Conservation (phyloP, 108 stramenopile genomes). For the Pseudonitzschia multistriata region DNA sequence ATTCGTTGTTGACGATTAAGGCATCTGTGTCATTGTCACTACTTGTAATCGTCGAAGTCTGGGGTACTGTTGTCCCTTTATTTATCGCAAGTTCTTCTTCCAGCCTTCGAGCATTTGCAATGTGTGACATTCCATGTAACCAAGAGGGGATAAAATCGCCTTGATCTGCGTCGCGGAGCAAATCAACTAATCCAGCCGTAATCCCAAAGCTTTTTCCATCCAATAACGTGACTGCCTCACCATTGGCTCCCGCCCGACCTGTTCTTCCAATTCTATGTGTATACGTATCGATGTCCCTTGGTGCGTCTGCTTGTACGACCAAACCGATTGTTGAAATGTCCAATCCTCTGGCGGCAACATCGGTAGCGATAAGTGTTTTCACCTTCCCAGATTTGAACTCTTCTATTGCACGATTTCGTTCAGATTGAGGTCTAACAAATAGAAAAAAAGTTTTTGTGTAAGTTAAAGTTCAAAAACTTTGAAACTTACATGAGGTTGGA, state of each 20-base stretch:
- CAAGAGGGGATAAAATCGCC: constrained; percentile 21
- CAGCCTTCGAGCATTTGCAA: constrained; percentile 16
- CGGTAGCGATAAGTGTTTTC: constrained; percentile 96
- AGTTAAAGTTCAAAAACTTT: too few species aligned
- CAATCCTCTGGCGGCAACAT: constrained; percentile 94
- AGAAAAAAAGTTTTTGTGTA: too few species aligned
- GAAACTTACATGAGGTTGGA: too few species aligned
- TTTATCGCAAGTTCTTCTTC: constrained; percentile 31
- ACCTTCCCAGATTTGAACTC: constrained; percentile 88
- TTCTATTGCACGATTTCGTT: constrained; percentile 82
- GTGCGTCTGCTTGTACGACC: constrained; percentile 97
- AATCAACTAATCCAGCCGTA: constrained; percentile 27
- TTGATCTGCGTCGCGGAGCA: constrained; percentile 27
- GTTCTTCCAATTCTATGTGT: constrained; percentile 97
- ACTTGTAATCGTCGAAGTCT: neutral
- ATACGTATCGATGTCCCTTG: constrained; percentile 95
- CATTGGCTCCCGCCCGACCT: constrained; percentile 96
- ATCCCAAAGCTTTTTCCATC: constrained; percentile 18
- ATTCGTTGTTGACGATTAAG: constrained; percentile 24
- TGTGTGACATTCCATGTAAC: constrained; percentile 27
- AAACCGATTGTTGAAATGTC: constrained; percentile 98
- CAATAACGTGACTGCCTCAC: constrained; percentile 44
- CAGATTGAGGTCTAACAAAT: constrained; percentile 91
- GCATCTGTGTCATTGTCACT: neutral
- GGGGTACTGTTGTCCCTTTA: constrained; percentile 3